Evolutionary conservation across 805 yeast genomes (phyloP), one percentile per base, ranked within the genome.

Genomic region (Cyberlindnera galapagoensis): DNA sequence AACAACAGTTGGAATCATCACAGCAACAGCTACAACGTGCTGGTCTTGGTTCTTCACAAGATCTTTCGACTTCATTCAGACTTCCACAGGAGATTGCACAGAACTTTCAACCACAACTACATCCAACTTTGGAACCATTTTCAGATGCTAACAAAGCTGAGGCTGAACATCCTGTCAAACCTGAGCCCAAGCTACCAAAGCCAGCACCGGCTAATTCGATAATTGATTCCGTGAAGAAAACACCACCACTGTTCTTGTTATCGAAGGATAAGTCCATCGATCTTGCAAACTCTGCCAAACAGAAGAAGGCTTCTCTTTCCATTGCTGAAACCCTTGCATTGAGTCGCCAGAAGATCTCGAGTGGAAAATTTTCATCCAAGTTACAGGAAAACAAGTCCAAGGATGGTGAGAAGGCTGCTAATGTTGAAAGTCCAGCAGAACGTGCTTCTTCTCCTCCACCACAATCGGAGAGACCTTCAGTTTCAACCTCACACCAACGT

Each of bases 251-350:
- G 24, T 29, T 51, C 8, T 28, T 49, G 11, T 21, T 51, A 4
- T 47, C 52, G 3, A 51, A 39, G 25, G 55, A 51, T 24, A 47
- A 47, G 3, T 49, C 55, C 1, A 40, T 43, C 18, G 55, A 50
- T 30, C 30, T 50, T 28, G 51, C 50, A 8, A 44, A 45, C 15
- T 37, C 46, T 12, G 30, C 42, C 4, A 41, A 37, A 21, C 46
- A 44, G 30, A 47, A 49, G 42, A 49, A 48, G 33, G 20, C 59
- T 23, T 45, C 64, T 2, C 48, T 73, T 18, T 69, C 80, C 2
- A 74, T 75, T 30, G 80, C 81, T 0, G 78, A 75, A 42, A 71
- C 80, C 3, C 52, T 75, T 41, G 81, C 81, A 1, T 44, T 71
- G 33, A 71, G 70, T 38, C 53, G 79, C 24, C 62, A 71, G 4